Percentiles rank a stretch among this genome's conserved stretches.
Conservation (phyloP, 2,329 filamentous ascomycete species). For the Diaporthe ilicicola region DNA sequence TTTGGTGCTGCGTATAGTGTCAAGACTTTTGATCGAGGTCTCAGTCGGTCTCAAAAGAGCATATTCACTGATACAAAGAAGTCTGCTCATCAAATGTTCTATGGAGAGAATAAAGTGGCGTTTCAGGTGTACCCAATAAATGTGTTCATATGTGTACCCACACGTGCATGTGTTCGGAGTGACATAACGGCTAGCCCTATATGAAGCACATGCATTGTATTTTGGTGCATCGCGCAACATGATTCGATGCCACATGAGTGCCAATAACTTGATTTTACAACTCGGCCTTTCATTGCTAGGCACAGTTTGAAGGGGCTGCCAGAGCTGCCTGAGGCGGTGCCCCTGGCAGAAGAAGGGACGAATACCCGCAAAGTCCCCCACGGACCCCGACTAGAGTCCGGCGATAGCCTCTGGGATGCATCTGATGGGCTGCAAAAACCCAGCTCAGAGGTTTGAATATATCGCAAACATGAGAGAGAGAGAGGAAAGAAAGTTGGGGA, state of each 20-base stretch:
- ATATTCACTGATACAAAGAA: background rate
- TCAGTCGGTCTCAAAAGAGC: background rate
- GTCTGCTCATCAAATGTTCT: background rate
- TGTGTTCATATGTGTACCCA: background rate
- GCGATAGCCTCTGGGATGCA: background rate
- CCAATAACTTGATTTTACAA: background rate
- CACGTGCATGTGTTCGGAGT: background rate
- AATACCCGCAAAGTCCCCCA: background rate
- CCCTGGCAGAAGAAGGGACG: background rate
- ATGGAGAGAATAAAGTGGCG: background rate
- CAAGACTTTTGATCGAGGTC: background rate
- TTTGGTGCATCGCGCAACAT: background rate
- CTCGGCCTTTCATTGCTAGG: background rate
- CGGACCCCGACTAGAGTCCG: background rate
- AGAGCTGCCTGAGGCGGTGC: background rate
- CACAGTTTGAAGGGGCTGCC: conserved; percentile 9
- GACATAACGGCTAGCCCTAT: background rate
- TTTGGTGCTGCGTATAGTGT: background rate
- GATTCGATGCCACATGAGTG: background rate
- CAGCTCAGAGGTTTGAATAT: background rate
- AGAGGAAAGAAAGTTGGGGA: no score
- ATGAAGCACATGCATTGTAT: background rate
- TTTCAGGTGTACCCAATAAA: background rate
- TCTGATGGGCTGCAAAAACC: background rate
- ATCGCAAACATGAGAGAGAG: background rate